Evolutionary conservation across 805 yeast species (phyloP).

Genomic region (Kurtzmaniella cleridarum): DNA sequence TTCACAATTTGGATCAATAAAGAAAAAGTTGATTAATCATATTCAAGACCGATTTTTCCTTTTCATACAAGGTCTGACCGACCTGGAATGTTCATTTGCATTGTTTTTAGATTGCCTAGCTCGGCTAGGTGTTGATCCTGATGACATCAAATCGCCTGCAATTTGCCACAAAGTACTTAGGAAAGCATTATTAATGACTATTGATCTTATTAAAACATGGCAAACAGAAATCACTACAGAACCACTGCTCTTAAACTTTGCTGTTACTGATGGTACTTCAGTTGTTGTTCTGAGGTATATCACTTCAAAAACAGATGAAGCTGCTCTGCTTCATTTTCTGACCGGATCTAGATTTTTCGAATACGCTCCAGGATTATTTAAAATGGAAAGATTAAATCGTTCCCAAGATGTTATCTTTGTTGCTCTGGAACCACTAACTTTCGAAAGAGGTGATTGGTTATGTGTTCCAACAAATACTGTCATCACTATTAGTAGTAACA

Average conservation of each 20-base stretch:
- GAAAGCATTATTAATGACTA: slow-evolving; percentile 65
- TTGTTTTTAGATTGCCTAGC: slow-evolving; percentile 72
- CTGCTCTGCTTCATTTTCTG: slow-evolving; percentile 91
- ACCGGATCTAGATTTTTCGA: slow-evolving; percentile 91
- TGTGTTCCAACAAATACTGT: slow-evolving; percentile 92
- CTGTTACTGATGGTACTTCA: slow-evolving; percentile 87
- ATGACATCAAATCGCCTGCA: slow-evolving; percentile 33
- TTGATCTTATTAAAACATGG: slow-evolving; percentile 75
- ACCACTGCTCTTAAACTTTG: slow-evolving; percentile 87
- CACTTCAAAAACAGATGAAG: slow-evolving; percentile 86
- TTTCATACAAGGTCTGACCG: slow-evolving; percentile 87
- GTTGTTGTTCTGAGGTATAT: slow-evolving; percentile 87
- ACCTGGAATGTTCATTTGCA: slow-evolving; percentile 93
- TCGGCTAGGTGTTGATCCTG: slow-evolving; percentile 72
- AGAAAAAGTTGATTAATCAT: slow-evolving; percentile 65
- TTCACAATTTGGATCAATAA: slow-evolving; percentile 65
- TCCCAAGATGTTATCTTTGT: slow-evolving; percentile 95
- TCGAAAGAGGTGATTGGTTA: slow-evolving; percentile 96
- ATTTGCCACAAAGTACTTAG: slow-evolving; percentile 49
- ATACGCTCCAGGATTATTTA: slow-evolving; percentile 83
- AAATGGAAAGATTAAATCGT: slow-evolving; percentile 90
- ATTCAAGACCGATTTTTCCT: slow-evolving; percentile 77
- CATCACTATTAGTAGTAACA: slow-evolving; percentile 67
- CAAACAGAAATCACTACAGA: slow-evolving; percentile 52
- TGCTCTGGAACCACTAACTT: slow-evolving; percentile 94